These are phyloP conservation scores for Allantophomopsis lycopodina DNA, from an alignment of 2,329 filamentous ascomycete species.

Conservation along the genomic window DNA sequence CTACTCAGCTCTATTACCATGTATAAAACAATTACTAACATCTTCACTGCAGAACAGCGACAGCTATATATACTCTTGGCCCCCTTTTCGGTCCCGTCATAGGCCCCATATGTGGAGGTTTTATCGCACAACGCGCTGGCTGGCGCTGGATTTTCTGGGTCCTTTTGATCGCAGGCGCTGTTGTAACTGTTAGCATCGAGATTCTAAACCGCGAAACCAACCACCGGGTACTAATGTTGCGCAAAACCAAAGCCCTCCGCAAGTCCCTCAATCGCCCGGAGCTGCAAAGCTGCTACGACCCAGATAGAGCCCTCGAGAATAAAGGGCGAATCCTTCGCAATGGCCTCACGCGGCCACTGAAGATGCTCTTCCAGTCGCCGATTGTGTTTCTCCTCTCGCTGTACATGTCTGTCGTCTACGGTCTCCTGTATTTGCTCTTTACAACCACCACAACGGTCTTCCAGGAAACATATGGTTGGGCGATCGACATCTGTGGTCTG, in stretches of 20 bases:
- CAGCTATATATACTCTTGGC: slow-evolving; percentile 13
- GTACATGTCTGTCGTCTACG: slow-evolving; percentile 37
- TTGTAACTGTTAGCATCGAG: slow-evolving; percentile 21
- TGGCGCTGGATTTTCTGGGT: slow-evolving; percentile 26
- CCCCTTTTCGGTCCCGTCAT: slow-evolving; percentile 17
- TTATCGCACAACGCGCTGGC: slow-evolving; percentile 34
- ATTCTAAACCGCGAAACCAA: slow-evolving; percentile 31
- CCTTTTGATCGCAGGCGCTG: slow-evolving; percentile 28
- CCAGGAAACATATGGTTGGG: slow-evolving; percentile 24
- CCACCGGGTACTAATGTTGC: slow-evolving; percentile 33
- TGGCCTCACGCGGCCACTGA: slow-evolving; percentile 35
- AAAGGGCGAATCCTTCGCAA: slow-evolving; percentile 17
- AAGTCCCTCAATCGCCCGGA: slow-evolving; percentile 29
- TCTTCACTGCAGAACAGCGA: slow-evolving; percentile 5
- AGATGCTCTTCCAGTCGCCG: slow-evolving; percentile 23
- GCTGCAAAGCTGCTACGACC: slow-evolving; percentile 28
- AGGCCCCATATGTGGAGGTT: slow-evolving; percentile 15
- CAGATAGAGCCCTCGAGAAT: slow-evolving; percentile 7
- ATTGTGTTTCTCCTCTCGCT: slow-evolving; percentile 28
- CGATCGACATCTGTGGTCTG: slow-evolving; percentile 25
- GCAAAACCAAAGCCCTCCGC: slow-evolving; percentile 26
- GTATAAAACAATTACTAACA: no score
- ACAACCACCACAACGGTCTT: slow-evolving; percentile 37
- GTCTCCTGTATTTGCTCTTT: slow-evolving; percentile 38
- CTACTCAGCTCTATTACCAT: no score